Conservation (phyloP, 805 yeast species). For the Wickerhamiella siamensis region DNA sequence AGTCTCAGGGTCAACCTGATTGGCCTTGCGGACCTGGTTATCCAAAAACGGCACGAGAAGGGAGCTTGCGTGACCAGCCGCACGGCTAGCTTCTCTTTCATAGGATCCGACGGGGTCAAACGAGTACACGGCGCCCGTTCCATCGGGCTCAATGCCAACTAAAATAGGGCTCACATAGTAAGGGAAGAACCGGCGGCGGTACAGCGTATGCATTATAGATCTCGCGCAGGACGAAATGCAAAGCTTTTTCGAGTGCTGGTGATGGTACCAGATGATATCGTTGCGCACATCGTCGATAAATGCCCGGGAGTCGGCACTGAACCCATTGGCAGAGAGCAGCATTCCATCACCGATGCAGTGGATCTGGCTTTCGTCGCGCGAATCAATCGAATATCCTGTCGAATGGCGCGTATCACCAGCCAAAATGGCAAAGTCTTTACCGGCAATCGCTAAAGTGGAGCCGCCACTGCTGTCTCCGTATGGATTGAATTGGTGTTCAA, state of each 20-base stretch:
- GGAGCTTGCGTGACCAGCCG: constrained; percentile 95
- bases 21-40: constrained; percentile 91
- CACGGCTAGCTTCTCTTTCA: constrained; percentile 93
- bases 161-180: constrained; percentile 89
- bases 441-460: constrained; percentile 93
- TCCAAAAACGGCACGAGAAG: constrained; percentile 95
- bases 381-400: constrained; percentile 82
- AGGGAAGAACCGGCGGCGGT: constrained; percentile 91
- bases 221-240: constrained; percentile 69
- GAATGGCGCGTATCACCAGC: constrained; percentile 99
- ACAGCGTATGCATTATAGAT: constrained; percentile 73
- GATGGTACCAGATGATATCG: constrained; percentile 69
- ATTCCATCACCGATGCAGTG: constrained; percentile 79
- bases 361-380: constrained; percentile 84
- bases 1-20: constrained; percentile 72
- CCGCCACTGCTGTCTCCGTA: constrained; percentile 59
- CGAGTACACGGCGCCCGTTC: constrained; percentile 88
- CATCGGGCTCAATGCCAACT: constrained; percentile 85
- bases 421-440: constrained; percentile 88
- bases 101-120: constrained; percentile 97
- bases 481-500: constrained; percentile 17
- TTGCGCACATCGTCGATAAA: constrained; percentile 53
- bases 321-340: constrained; percentile 85
- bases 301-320: constrained; percentile 88
- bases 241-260: constrained; percentile 62